Conservation (phyloP, 2,329 filamentous ascomycete genomes). For the Epichloe sylvatica region DNA sequence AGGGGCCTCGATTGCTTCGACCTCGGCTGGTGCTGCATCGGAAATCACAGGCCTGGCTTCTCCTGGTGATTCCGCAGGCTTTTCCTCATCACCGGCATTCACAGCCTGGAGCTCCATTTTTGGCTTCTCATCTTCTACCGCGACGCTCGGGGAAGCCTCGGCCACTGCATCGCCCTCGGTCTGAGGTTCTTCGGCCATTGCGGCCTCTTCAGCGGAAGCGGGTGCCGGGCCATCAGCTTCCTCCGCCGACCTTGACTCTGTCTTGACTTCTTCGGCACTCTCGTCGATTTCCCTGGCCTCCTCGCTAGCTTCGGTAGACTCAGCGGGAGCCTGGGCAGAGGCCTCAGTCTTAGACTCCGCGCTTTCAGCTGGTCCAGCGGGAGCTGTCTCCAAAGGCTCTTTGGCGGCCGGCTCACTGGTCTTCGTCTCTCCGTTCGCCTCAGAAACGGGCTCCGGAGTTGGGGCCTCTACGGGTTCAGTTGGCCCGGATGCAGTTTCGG, state of each 20-base stretch:
- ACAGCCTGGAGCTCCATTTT: neutral
- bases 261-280: neutral
- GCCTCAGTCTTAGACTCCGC: neutral
- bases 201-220: neutral
- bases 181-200: neutral
- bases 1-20: neutral
- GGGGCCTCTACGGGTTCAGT: neutral
- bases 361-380: neutral
- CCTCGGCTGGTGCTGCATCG: neutral
- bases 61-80: neutral
- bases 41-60: neutral
- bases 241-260: neutral
- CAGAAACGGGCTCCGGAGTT: neutral
- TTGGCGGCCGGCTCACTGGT: neutral
- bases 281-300: neutral
- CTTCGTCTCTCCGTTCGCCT: neutral
- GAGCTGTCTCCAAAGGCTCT: neutral
- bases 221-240: slow-evolving; percentile 1
- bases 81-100: neutral
- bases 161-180: neutral
- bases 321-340: neutral
- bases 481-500: neutral
- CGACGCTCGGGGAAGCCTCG: neutral
- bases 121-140: neutral
- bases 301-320: neutral